A percentile compares a stretch with the other conserved stretches of the same genome.
phyloP scores from a whole-genome alignment of 345 rosid genomes.

The Abelmoschus esculentus region DNA sequence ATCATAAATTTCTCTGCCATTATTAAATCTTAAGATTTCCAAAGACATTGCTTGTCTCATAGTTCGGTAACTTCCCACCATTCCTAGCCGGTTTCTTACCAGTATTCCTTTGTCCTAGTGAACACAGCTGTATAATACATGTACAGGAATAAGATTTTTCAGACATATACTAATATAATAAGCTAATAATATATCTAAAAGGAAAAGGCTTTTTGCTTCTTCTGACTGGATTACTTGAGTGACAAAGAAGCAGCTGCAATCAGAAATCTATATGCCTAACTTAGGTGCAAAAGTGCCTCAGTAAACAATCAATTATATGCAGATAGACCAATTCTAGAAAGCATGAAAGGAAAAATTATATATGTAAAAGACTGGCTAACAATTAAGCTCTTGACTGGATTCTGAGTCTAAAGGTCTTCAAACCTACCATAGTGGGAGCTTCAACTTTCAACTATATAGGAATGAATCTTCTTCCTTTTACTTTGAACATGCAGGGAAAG shows the following conservation, averaged over 20 bases:
- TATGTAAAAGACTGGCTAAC: background rate
- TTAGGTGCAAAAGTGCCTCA: background rate
- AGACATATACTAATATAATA: background rate
- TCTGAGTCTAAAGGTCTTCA: background rate
- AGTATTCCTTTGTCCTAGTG: background rate
- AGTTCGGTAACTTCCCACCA: background rate
- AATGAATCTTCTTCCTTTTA: background rate
- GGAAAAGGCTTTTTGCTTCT: background rate
- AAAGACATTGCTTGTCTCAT: background rate
- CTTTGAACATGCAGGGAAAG: background rate
- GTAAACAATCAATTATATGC: background rate
- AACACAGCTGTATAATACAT: background rate
- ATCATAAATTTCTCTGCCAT: too few relatives aligned
- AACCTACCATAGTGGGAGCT: constrained; percentile 7
- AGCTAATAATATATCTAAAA: too few relatives aligned
- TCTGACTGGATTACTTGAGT: background rate
- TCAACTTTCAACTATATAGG: background rate
- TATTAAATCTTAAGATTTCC: background rate
- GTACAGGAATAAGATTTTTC: background rate
- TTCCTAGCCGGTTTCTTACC: background rate
- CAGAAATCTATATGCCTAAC: background rate
- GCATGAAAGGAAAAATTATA: background rate
- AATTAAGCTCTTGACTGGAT: background rate
- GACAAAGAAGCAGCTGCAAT: background rate
- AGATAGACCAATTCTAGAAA: background rate